phyloP scores from a whole-genome alignment of 2,329 filamentous ascomycete species.

The Nemania serpens region DNA sequence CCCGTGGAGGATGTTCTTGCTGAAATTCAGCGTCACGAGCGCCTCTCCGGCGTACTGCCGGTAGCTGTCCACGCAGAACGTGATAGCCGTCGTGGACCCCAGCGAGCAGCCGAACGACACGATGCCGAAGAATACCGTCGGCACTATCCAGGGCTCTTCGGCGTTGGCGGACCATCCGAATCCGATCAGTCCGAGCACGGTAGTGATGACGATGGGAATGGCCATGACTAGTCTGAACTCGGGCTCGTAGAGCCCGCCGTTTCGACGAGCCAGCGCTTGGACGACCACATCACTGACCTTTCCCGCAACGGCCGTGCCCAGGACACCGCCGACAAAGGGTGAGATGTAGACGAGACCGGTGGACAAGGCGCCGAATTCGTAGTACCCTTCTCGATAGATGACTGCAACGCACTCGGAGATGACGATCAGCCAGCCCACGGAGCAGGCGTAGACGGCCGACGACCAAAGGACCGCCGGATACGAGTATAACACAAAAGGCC shows the following conservation, averaged over 20 bases:
- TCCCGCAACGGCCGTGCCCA: constrained; percentile 91
- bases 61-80: constrained; percentile 92
- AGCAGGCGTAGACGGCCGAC: constrained; percentile 80
- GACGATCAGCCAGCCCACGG: constrained; percentile 94
- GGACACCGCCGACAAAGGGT: constrained; percentile 83
- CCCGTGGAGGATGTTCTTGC: constrained; percentile 92
- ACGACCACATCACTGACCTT: constrained; percentile 87
- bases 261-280: constrained; percentile 77
- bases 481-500: constrained; percentile 83
- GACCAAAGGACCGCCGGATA: constrained; percentile 94
- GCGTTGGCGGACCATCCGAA: constrained; percentile 90
- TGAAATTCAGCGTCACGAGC: constrained; percentile 90
- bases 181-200: constrained; percentile 85
- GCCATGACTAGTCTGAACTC: constrained; percentile 93
- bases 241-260: constrained; percentile 93
- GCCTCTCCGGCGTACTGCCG: constrained; percentile 92
- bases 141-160: constrained; percentile 83
- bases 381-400: constrained; percentile 74
- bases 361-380: constrained; percentile 81
- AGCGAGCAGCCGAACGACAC: constrained; percentile 91
- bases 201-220: constrained; percentile 75
- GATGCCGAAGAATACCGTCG: constrained; percentile 89
- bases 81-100: constrained; percentile 89
- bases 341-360: constrained; percentile 88
- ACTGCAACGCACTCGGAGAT: constrained; percentile 84